Percentiles rank a stretch among this genome's conserved stretches.
phyloP scores from a whole-genome alignment of 306 rosid species.

The Cucurbita argyrosperma region DNA sequence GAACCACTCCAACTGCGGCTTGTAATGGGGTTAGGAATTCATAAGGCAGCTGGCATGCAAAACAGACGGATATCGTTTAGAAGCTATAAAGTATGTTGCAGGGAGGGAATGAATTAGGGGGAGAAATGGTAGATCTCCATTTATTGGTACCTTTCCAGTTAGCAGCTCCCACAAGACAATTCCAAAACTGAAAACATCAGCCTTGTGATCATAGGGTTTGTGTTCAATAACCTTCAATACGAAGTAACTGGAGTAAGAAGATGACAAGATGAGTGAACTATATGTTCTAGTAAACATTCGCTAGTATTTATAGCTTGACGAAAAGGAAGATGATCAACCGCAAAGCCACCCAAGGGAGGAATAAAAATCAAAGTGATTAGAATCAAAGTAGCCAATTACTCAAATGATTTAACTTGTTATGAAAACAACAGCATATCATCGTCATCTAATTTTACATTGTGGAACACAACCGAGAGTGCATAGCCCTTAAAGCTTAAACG shows the following conservation, averaged over 20 bases:
- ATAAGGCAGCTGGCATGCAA: conserved; percentile 71
- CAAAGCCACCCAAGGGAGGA: not conserved
- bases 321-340: not conserved
- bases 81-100: not conserved
- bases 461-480: not conserved
- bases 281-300: not conserved
- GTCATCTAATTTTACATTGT: not conserved
- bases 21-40: conserved; percentile 86
- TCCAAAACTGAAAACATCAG: conserved; percentile 94
- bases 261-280: conserved; percentile 16
- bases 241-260: conserved; percentile 32
- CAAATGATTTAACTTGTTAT: not conserved
- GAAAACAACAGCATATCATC: not conserved
- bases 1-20: conserved; percentile 97
- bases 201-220: conserved; percentile 97
- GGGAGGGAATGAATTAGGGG: not conserved
- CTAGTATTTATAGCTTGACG: not conserved
- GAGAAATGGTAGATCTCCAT: not conserved
- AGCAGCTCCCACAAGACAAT: conserved; percentile 85
- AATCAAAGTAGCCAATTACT: not conserved
- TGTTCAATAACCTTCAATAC: conserved; percentile 92
- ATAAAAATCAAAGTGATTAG: not conserved
- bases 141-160: conserved; percentile 62
- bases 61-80: not conserved
- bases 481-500: not conserved